Conservation (phyloP, 2,329 filamentous ascomycete genomes). For the Camptophora hylomeconis region DNA sequence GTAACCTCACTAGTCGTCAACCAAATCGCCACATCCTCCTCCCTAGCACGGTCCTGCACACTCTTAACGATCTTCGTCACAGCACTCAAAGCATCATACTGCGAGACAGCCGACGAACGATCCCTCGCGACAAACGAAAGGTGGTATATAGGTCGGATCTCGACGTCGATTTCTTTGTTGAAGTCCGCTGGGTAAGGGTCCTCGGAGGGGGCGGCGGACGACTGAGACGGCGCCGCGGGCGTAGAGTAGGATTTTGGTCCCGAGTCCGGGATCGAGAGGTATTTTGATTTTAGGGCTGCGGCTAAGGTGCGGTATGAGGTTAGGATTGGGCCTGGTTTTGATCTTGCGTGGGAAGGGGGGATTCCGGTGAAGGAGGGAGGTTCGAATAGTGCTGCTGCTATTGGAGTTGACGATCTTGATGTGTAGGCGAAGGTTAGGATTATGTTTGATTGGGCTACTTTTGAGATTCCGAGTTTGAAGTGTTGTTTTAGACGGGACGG, state of each 20-base stretch:
- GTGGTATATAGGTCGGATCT: slow-evolving; percentile 16
- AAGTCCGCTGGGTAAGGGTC: slow-evolving; percentile 17
- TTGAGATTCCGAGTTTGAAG: slow-evolving; percentile 16
- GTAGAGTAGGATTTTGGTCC: slow-evolving; percentile 16
- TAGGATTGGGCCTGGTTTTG: slow-evolving; percentile 15
- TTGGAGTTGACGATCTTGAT: slow-evolving; percentile 8
- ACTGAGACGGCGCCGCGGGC: slow-evolving; percentile 16
- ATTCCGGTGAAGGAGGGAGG: slow-evolving; percentile 17
- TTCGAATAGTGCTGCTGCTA: slow-evolving; percentile 16
- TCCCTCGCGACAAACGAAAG: slow-evolving; percentile 14
- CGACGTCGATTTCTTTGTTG: slow-evolving; percentile 17
- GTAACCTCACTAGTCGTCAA: slow-evolving; percentile 12
- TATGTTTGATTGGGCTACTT: slow-evolving; percentile 14
- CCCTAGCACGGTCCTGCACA: slow-evolving; percentile 12
- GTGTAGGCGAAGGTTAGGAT: slow-evolving; percentile 7
- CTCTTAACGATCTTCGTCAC: slow-evolving; percentile 10
- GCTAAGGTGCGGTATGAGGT: slow-evolving; percentile 13
- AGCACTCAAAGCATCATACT: slow-evolving; percentile 8
- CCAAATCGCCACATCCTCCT: slow-evolving; percentile 14
- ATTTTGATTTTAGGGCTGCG: slow-evolving; percentile 14
- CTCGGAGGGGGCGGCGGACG: slow-evolving; percentile 14
- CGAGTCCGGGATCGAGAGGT: slow-evolving; percentile 14
- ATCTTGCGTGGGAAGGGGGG: slow-evolving; percentile 14
- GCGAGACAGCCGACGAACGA: slow-evolving; percentile 3
- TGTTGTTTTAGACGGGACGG: slow-evolving; percentile 13